Base-by-base conservation (phyloP, 2,329 filamentous ascomycete genomes). In the Fusarium foetens region DNA sequence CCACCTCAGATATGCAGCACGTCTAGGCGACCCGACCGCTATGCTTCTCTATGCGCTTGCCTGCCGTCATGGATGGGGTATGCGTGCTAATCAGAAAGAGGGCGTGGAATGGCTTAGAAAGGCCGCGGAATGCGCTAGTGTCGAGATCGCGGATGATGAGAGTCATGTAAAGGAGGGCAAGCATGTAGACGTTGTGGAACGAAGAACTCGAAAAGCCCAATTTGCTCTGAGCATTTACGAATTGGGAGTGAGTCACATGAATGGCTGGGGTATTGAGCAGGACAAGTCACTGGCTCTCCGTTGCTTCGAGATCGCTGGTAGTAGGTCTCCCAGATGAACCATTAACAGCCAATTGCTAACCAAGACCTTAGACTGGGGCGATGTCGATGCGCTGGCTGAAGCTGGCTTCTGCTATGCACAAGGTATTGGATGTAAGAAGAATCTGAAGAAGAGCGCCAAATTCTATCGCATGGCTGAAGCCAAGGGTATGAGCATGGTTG, bases 41-140 rank as follows among this genome's bases (percentile, higher is more conserved):
- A 99, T 99, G 96, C 89, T 99, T 17, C 86, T 98, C 36, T 99
- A 98, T 81, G 96, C 95, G 9, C 87, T 99, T 39, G 96, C 96
- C 16, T 98, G 95, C 79, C 90, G 96, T 54, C 96, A 99, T 79
- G 96, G 96, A 53, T 99, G 96, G 96, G 96, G 96, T 23, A 98
- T 98, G 94, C 91, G 95, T 14, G 89, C 94, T 12, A 98, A 97
- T 80, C 94, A 94, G 78, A 88, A 88, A 52, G 96, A 99, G 82
- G 96, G 94, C 12, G 93, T 98, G 1, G 89, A 92, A 75, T 99
- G 96, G 96, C 85, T 99, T 63, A 91, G 94, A 49, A 96, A 95
- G 79, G 96, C 96, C 7, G 94, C 96, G 13, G 94, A 98, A 77
- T 91, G 88, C 59, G 94, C 94, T 8, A 91, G 92, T 63, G 84